Percentiles rank a stretch among this genome's conserved stretches.
Conservation (phyloP, 306 rosid genomes). For the Malus sylvestris region DNA sequence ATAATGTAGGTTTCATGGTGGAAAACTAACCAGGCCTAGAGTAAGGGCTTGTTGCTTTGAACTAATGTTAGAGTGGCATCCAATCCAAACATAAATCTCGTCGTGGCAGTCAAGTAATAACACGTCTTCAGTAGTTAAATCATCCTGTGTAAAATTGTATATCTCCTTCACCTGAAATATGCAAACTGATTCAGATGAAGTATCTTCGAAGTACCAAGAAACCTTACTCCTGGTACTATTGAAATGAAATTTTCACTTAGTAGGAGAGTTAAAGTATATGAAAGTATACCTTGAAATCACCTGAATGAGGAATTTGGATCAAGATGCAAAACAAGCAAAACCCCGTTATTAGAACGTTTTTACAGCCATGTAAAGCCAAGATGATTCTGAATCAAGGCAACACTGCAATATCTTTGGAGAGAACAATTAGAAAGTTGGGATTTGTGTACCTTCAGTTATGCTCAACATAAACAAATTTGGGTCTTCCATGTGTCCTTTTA, state of each 20-base stretch:
- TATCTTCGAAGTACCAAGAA: neutral
- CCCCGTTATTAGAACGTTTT: conserved; percentile 51
- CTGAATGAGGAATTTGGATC: conserved; percentile 50
- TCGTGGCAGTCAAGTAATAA: conserved; percentile 75
- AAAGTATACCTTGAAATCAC: conserved; percentile 70
- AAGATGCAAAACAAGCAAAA: conserved; percentile 57
- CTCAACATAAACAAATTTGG: conserved; percentile 70
- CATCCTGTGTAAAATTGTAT: conserved; percentile 88
- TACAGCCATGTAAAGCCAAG: conserved; percentile 40
- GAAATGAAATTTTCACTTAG: too few species aligned
- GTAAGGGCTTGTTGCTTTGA: conserved; percentile 79
- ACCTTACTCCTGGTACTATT: too few species aligned
- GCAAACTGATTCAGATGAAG: conserved; percentile 13
- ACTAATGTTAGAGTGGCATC: conserved; percentile 59
- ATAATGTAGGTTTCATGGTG: neutral
- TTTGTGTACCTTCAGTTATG: conserved; percentile 57
- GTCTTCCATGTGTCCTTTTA: conserved; percentile 62
- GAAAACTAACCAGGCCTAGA: conserved; percentile 59
- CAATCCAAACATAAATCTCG: conserved; percentile 89
- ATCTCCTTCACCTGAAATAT: conserved; percentile 80
- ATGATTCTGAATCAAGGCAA: conserved; percentile 51
- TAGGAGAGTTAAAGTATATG: neutral
- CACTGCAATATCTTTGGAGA: conserved; percentile 32
- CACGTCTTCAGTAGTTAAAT: conserved; percentile 80
- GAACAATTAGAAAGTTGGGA: conserved; percentile 8